Conservation (phyloP, 495 filamentous ascomycete genomes). For the Penicillium parvum region DNA sequence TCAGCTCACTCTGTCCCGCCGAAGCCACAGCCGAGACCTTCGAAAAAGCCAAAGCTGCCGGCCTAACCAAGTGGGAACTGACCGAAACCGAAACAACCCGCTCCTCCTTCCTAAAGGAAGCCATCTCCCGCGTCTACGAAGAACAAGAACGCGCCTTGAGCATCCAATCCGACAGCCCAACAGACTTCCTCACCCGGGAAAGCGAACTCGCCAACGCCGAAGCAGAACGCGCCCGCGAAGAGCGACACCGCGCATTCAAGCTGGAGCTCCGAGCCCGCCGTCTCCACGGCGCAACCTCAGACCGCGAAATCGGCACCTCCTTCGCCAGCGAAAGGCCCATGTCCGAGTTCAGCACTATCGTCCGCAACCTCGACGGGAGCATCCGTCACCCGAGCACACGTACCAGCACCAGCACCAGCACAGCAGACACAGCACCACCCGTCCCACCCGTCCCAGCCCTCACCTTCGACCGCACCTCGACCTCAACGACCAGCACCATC, state of each 20-base stretch:
- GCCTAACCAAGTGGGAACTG: constrained; percentile 54
- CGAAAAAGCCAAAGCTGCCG: constrained; percentile 46
- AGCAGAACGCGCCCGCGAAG: constrained; percentile 30
- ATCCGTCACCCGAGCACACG: background rate
- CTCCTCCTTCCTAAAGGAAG: constrained; percentile 61
- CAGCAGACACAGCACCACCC: constrained; percentile 12
- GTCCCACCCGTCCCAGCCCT: constrained; percentile 17
- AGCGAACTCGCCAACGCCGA: constrained; percentile 32
- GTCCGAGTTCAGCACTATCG: constrained; percentile 38
- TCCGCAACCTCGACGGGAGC: constrained; percentile 29
- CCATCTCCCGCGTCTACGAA: constrained; percentile 56
- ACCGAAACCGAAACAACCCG: constrained; percentile 43
- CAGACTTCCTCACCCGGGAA: constrained; percentile 9
- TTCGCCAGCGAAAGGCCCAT: constrained; percentile 45
- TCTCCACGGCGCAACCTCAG: constrained; percentile 20
- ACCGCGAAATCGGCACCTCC: constrained; percentile 20
- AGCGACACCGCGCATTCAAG: constrained; percentile 5
- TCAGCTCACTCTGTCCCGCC: constrained; percentile 45
- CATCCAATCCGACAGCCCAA: constrained; percentile 8
- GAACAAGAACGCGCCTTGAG: constrained; percentile 33
- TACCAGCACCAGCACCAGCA: background rate
- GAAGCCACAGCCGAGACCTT: constrained; percentile 46
- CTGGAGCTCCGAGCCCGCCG: constrained; percentile 37
- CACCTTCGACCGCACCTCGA: constrained; percentile 9
- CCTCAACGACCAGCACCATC: constrained; percentile 9